A percentile compares a stretch with the other conserved stretches of the same genome.
phyloP scores from a whole-genome alignment of 371 early-diverging fungal species.

The Haplosporangium sp. region DNA sequence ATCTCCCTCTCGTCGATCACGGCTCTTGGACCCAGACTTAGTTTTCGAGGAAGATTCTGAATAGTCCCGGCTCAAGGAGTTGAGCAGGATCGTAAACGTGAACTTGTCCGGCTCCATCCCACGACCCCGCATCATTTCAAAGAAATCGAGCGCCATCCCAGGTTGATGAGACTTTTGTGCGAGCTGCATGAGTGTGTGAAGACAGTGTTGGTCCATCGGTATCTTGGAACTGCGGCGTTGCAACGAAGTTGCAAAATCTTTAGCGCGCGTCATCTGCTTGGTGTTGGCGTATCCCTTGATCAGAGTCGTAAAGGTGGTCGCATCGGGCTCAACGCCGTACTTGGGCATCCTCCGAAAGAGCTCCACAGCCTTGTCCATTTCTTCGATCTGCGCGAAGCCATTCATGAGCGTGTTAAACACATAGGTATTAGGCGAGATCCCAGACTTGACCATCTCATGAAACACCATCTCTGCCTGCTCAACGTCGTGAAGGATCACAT shows the following conservation, averaged over 20 bases:
- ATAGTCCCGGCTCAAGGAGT: constrained; percentile 53
- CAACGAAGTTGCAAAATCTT: constrained; percentile 38
- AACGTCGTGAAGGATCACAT: constrained; percentile 56
- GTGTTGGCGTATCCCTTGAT: constrained; percentile 57
- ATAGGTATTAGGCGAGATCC: constrained; percentile 30
- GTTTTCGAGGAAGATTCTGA: constrained; percentile 6
- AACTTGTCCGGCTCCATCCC: constrained; percentile 46
- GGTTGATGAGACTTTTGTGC: constrained; percentile 51
- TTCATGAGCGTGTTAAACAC: constrained; percentile 58
- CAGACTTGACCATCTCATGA: constrained; percentile 44
- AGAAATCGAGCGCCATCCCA: constrained; percentile 46
- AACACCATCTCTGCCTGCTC: constrained; percentile 56
- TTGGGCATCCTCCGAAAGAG: constrained; percentile 54
- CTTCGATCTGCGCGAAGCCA: constrained; percentile 56
- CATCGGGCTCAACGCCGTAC: constrained; percentile 33
- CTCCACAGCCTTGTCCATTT: constrained; percentile 58
- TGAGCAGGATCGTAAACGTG: constrained; percentile 55
- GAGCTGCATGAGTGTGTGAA: constrained; percentile 47
- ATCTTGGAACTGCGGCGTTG: constrained; percentile 33
- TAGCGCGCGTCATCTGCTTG: constrained; percentile 52
- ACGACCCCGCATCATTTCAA: constrained; percentile 56
- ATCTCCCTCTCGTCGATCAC: constrained; percentile 13
- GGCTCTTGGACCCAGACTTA: constrained; percentile 2
- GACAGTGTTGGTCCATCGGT: constrained; percentile 30
- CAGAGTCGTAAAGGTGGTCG: constrained; percentile 55